A percentile compares a stretch with the other conserved stretches of the same genome.
These are phyloP conservation scores for Hypoxylon sp. DNA, from an alignment of 2,329 filamentous ascomycete genomes.

Conservation along the genomic window DNA sequence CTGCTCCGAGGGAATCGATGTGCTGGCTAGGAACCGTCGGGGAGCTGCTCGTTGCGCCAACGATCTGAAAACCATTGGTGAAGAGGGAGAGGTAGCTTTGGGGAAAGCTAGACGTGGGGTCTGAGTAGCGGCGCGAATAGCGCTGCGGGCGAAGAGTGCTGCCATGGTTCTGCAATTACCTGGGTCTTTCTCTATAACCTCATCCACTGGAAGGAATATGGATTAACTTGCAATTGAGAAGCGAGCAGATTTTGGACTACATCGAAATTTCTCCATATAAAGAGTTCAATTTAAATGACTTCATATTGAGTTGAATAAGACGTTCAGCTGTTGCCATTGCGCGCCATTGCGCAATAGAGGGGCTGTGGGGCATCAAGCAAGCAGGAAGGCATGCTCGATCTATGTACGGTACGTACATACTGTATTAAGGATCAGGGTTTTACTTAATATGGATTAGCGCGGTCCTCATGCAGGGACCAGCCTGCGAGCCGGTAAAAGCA, in stretches of 20 bases:
- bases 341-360: conserved; percentile 18
- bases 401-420: background rate
- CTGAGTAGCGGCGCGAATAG: conserved; percentile 21
- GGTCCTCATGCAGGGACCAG: conserved; percentile 34
- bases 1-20: conserved; percentile 24
- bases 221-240: background rate
- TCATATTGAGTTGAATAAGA: background rate
- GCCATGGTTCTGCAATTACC: conserved; percentile 17
- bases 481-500: conserved; percentile 14
- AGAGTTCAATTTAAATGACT: conserved; percentile 1
- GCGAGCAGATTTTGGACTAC: background rate
- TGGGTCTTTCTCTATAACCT: background rate
- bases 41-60: background rate
- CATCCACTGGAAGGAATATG: background rate
- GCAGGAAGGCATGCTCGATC: background rate
- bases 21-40: conserved; percentile 25
- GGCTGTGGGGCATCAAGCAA: conserved; percentile 7
- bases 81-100: conserved; percentile 16
- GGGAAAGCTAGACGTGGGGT: conserved; percentile 34
- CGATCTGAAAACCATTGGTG: background rate
- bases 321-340: conserved; percentile 2
- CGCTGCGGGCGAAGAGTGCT: conserved; percentile 28
- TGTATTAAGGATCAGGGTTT: background rate
- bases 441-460: conserved; percentile 7
- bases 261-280: background rate